Evolutionary conservation across 192 early-diverging fungal genomes (phyloP).

Genomic region (Jimgerdemannia lactiflua): DNA sequence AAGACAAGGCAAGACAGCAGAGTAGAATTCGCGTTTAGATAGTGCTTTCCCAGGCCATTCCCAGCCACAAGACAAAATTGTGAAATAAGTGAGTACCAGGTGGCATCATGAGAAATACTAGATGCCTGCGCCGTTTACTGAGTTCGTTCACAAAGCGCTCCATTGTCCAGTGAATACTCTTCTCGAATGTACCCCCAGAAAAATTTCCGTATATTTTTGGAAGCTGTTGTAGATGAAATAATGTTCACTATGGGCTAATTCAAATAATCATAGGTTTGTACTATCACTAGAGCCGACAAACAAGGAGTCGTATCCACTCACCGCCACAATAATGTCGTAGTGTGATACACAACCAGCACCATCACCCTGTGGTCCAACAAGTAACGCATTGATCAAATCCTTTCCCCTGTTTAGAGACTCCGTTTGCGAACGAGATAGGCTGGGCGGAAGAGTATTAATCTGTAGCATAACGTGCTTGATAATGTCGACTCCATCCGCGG

Average conservation of each 20-base stretch:
- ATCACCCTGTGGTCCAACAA: conserved; percentile 38
- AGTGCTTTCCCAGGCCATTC: not conserved
- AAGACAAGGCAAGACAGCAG: not conserved
- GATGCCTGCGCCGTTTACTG: conserved; percentile 42
- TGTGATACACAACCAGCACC: conserved; percentile 46
- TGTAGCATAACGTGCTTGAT: conserved; percentile 48
- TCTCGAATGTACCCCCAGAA: conserved; percentile 37
- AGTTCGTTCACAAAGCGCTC: conserved; percentile 54
- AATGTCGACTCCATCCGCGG: conserved; percentile 31
- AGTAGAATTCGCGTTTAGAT: not conserved
- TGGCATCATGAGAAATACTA: conserved; percentile 54
- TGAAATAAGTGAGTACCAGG: conserved; percentile 22
- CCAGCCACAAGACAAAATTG: not conserved
- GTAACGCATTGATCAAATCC: conserved; percentile 43
- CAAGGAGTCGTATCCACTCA: conserved; percentile 13
- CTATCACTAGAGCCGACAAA: not conserved
- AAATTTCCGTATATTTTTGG: conserved; percentile 50
- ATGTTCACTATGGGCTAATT: too few relatives aligned
- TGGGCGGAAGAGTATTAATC: conserved; percentile 41
- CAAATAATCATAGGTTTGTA: too few relatives aligned
- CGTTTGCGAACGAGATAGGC: conserved; percentile 35
- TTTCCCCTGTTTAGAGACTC: conserved; percentile 48
- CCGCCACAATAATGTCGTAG: conserved; percentile 54
- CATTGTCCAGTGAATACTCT: conserved; percentile 58
- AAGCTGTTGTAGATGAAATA: conserved; percentile 25